Conservation (phyloP, 2,329 filamentous ascomycete genomes). For the Chalaropsis thielavioides region DNA sequence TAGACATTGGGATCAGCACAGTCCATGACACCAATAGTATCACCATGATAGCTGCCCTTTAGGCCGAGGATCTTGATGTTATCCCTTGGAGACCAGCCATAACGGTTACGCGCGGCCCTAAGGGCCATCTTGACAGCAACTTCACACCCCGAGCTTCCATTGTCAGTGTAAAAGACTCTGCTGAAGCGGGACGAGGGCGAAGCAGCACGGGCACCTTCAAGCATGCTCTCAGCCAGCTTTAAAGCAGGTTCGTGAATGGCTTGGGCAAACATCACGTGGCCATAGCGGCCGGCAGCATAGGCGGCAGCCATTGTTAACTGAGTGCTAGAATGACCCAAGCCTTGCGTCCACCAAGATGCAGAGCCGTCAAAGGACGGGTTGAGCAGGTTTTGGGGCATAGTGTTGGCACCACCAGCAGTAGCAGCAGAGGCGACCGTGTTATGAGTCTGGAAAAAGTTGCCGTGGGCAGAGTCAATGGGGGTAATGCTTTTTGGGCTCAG, state of each 20-base stretch:
- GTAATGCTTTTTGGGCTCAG: conserved; percentile 49
- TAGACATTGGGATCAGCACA: conserved; percentile 61
- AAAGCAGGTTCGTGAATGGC: conserved; percentile 68
- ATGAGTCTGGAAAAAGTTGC: conserved; percentile 59
- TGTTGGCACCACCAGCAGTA: too few relatives aligned
- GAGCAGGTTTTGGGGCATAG: conserved; percentile 29
- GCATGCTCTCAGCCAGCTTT: conserved; percentile 48
- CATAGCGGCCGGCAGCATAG: conserved; percentile 69
- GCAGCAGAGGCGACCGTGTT: background rate
- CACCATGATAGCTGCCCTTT: conserved; percentile 71
- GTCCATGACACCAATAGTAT: conserved; percentile 82
- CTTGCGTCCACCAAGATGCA: conserved; percentile 86
- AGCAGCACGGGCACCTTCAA: conserved; percentile 45
- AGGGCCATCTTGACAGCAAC: conserved; percentile 78
- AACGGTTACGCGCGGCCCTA: conserved; percentile 50
- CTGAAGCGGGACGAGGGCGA: conserved; percentile 33
- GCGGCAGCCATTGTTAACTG: conserved; percentile 58
- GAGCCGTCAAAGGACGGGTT: conserved; percentile 66
- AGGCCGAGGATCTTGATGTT: conserved; percentile 57
- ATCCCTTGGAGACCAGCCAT: conserved; percentile 45
- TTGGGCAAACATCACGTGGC: conserved; percentile 77
- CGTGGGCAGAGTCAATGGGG: conserved; percentile 66
- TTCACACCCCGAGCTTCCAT: conserved; percentile 70
- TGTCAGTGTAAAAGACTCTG: conserved; percentile 71
- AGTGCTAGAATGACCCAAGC: conserved; percentile 65